A percentile compares a stretch with the other conserved stretches of the same genome.
phyloP scores from a whole-genome alignment of 495 filamentous ascomycete species.

The Aspergillus indologenus region DNA sequence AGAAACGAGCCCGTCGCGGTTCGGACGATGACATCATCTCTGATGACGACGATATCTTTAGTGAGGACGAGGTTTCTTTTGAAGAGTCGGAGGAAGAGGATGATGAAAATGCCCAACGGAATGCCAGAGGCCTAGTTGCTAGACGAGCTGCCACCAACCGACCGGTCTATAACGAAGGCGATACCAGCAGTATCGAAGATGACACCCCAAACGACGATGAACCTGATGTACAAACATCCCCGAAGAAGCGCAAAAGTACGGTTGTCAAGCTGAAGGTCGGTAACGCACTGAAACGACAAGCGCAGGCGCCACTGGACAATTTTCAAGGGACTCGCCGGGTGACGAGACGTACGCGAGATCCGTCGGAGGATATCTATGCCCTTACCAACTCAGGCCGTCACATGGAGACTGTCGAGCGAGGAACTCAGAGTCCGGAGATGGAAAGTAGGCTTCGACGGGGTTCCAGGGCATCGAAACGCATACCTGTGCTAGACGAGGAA shows the following conservation, averaged over 20 bases:
- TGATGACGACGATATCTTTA: conserved; percentile 65
- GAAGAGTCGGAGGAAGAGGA: conserved; percentile 59
- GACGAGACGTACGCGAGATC: conserved; percentile 58
- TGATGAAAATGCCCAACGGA: conserved; percentile 59
- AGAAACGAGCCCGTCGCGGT: conserved; percentile 51
- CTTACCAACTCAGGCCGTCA: conserved; percentile 78
- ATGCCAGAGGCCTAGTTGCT: conserved; percentile 66
- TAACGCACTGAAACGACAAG: conserved; percentile 30
- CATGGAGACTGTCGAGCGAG: conserved; percentile 54
- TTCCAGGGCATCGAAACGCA: conserved; percentile 50
- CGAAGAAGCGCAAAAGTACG: conserved; percentile 34
- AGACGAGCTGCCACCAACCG: conserved; percentile 57
- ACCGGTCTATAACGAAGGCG: conserved; percentile 34
- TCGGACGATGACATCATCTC: conserved; percentile 64
- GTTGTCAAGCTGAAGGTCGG: conserved; percentile 47
- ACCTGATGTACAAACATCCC: conserved; percentile 20
- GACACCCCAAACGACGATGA: conserved; percentile 42
- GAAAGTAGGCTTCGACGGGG: conserved; percentile 52
- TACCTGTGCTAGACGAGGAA: conserved; percentile 60
- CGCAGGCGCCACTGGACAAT: conserved; percentile 27
- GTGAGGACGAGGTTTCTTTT: conserved; percentile 59
- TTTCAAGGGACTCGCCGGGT: conserved; percentile 46
- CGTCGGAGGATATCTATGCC: conserved; percentile 57
- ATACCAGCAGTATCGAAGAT: conserved; percentile 26
- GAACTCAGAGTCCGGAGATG: conserved; percentile 66